Conservation (phyloP, 139 green algal genomes). For the Tetradesmus obliquus region DNA sequence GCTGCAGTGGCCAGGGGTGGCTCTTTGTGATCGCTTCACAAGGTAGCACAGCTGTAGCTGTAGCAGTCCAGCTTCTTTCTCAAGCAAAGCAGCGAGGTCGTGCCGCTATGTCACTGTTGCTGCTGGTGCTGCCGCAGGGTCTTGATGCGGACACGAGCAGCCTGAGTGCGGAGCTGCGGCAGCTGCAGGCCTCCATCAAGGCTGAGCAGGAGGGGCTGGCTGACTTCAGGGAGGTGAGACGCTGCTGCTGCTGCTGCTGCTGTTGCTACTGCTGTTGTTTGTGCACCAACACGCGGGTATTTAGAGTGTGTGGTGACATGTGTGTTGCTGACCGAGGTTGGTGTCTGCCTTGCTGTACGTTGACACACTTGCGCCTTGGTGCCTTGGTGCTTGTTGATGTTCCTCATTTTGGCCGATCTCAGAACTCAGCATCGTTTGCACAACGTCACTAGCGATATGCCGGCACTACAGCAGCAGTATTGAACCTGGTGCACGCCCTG, state of each 20-base stretch:
- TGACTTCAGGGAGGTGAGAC: constrained; percentile 62
- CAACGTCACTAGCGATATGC: no score
- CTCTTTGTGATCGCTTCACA: no score
- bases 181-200: constrained; percentile 49
- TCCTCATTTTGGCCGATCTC: no score
- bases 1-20: no score
- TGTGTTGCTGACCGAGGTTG: background rate
- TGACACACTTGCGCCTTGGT: no score
- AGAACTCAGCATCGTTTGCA: no score
- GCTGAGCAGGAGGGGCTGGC: constrained; percentile 57
- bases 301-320: background rate
- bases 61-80: background rate
- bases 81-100: background rate
- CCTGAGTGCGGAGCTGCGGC: constrained; percentile 46
- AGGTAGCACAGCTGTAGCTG: background rate
- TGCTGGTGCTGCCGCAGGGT: constrained; percentile 18
- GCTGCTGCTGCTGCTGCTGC: background rate
- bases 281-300: no score
- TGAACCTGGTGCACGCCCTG: no score
- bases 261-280: no score
- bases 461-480: no score
- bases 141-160: constrained; percentile 18
- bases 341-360: no score
- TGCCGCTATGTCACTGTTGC: background rate
- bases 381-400: no score